phyloP scores from a whole-genome alignment of 768 basidiomycete species.

The Dacryopinax primogenitus region DNA sequence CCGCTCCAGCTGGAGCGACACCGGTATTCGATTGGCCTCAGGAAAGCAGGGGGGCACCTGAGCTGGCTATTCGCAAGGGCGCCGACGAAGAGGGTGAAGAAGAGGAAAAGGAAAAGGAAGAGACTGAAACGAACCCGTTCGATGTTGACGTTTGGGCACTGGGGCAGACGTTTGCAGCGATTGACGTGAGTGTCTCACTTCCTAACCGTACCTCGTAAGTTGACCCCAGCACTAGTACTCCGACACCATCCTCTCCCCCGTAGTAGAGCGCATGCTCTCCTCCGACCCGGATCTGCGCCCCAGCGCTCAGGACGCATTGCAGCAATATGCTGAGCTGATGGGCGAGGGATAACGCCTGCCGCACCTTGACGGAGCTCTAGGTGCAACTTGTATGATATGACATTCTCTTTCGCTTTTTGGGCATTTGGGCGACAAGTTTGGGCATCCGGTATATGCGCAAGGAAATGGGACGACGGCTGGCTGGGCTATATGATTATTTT shows the following conservation, averaged over 20 bases:
- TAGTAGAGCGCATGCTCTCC: not conserved
- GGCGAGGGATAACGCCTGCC: not conserved
- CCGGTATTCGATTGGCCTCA: not conserved
- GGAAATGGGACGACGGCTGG: not conserved
- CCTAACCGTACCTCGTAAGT: not conserved
- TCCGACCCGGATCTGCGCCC: not conserved
- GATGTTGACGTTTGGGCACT: slow-evolving; percentile 3
- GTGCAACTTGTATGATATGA: not conserved
- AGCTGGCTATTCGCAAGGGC: not conserved
- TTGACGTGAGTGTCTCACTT: not conserved
- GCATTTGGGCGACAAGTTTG: not conserved
- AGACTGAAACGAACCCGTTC: not conserved
- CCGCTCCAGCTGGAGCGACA: not conserved
- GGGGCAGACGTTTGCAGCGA: not conserved
- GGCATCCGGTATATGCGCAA: not conserved
- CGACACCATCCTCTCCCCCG: not conserved
- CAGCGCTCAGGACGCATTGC: not conserved
- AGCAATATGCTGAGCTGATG: not conserved
- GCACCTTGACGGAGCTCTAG: not conserved
- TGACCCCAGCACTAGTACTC: not conserved
- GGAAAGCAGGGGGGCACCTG: not conserved
- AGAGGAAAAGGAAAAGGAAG: not conserved
- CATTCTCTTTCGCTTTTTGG: not conserved
- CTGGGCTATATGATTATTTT: not conserved
- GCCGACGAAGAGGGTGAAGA: not conserved